Evolutionary conservation across 805 yeast genomes (phyloP), one percentile per base, ranked within the genome.

Genomic region (Suhomyces vadensis): DNA sequence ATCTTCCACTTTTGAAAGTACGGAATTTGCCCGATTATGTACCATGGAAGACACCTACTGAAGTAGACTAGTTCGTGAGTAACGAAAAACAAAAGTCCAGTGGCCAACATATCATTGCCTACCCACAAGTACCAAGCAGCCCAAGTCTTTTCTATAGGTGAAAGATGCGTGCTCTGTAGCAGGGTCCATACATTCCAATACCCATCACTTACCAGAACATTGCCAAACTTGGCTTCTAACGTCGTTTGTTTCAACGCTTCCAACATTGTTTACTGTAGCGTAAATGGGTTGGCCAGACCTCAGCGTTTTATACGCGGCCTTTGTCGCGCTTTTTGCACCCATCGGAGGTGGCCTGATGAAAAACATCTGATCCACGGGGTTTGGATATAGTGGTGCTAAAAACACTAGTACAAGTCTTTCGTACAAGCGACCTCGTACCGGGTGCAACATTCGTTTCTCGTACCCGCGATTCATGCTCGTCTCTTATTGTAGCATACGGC

Each of bases 1-100:
- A 79, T 75, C 57, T 78, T 79, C 70, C 73, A 79, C 52, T 63
- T 67, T 48, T 69, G 63, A 63, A 79, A 79, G 53, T 65, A 77
- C 5, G 81, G 78, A 13, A 75, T 76, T 47, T 69, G 68, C 50
- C 76, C 83, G 42, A 79, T 74, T 11, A 79, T 66, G 51, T 66
- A 74, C 83, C 83, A 79, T 8, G 84, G 84, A 5, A 79, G 47
- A 55, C 81, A 79, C 58, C 84, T 68, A 11, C 81, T 82, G 52
- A 79, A 79, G 55, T 79, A 79, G 61, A 74, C 71, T n/a, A 77
- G 10, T 52, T 79, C 84, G 52, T 79, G 84, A 13, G 74, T 67
- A n/a, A 70, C 51, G 55, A 79, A 79, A 58, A 79, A 77, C 41
- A 79, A 55, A 20, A 79, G 65, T 2, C 84, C 84, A 7, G 84